Percentiles rank a stretch among this genome's conserved stretches.
These are phyloP conservation scores for Aspergillus terreus DNA, from an alignment of 2,329 filamentous ascomycete species.

Conservation along the genomic window DNA sequence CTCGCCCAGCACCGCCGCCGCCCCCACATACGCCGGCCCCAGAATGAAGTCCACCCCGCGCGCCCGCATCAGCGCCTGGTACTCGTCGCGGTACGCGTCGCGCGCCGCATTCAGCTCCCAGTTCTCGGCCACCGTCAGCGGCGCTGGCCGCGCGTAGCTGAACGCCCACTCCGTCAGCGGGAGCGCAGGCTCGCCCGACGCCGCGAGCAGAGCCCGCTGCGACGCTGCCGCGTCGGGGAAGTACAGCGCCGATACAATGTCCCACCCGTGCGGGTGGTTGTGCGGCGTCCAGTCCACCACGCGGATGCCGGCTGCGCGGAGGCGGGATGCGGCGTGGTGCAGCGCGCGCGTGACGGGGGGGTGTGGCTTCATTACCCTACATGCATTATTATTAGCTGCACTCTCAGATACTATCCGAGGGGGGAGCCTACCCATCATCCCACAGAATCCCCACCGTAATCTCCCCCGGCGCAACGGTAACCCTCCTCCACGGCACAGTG, in stretches of 20 bases:
- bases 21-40: constrained; percentile 24
- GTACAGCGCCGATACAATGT: constrained; percentile 43
- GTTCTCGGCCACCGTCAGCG: constrained; percentile 25
- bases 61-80: constrained; percentile 27
- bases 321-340: constrained; percentile 20
- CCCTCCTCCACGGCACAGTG: constrained; percentile 41
- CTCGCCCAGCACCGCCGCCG: constrained; percentile 28
- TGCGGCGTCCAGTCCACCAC: constrained; percentile 36
- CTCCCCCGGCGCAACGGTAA: constrained; percentile 14
- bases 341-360: constrained; percentile 55
- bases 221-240: constrained; percentile 44
- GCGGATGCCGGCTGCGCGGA: constrained; percentile 44
- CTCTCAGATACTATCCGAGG: neutral
- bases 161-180: constrained; percentile 43
- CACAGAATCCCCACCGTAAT: constrained; percentile 57
- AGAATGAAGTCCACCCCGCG: constrained; percentile 31
- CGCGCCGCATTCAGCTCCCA: constrained; percentile 26
- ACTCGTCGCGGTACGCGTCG: constrained; percentile 28
- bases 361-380: constrained; percentile 57
- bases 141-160: constrained; percentile 16
- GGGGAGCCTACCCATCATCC: constrained; percentile 51
- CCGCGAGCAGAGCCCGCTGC: constrained; percentile 30
- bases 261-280: constrained; percentile 30
- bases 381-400: neutral
- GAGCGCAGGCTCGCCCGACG: constrained; percentile 44